Conservation (phyloP, 208 protist genomes). For the Trypanosoma conorhini region DNA sequence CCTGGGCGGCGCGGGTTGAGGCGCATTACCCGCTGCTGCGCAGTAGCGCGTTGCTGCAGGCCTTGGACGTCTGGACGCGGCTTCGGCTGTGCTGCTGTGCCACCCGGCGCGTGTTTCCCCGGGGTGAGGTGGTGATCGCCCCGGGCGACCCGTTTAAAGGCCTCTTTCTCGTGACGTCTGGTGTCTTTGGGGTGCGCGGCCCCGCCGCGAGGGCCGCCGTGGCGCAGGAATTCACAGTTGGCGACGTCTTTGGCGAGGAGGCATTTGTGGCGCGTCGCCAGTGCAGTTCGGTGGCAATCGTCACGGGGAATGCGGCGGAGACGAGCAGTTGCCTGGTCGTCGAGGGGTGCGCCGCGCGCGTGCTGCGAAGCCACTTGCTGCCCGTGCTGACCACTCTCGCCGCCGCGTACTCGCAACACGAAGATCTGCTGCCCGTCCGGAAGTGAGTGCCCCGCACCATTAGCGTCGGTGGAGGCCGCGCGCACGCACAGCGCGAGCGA, state of each 20-base stretch:
- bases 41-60: constrained; percentile 48
- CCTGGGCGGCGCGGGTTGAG: constrained; percentile 40
- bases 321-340: constrained; percentile 28
- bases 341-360: constrained; percentile 42
- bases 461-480: too few species aligned
- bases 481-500: too few species aligned
- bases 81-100: constrained; percentile 56
- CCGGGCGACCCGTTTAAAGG: constrained; percentile 31
- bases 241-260: constrained; percentile 68
- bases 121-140: constrained; percentile 36
- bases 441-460: constrained; percentile 3
- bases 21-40: constrained; percentile 34
- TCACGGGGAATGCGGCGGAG: constrained; percentile 29
- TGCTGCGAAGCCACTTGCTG: constrained; percentile 41
- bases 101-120: constrained; percentile 3
- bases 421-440: constrained; percentile 42
- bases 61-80: constrained; percentile 48
- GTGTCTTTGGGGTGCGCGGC: constrained; percentile 37
- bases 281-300: constrained; percentile 59
- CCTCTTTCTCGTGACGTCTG: constrained; percentile 47
- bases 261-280: constrained; percentile 39
- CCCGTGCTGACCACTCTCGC: constrained; percentile 45
- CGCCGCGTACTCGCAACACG: constrained; percentile 49
- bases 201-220: constrained; percentile 1
- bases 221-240: constrained; percentile 33